A percentile compares a stretch with the other conserved stretches of the same genome.
Evolutionary conservation across 371 early-diverging fungal species (phyloP).

Genomic region (Phascolomyces articulosus): DNA sequence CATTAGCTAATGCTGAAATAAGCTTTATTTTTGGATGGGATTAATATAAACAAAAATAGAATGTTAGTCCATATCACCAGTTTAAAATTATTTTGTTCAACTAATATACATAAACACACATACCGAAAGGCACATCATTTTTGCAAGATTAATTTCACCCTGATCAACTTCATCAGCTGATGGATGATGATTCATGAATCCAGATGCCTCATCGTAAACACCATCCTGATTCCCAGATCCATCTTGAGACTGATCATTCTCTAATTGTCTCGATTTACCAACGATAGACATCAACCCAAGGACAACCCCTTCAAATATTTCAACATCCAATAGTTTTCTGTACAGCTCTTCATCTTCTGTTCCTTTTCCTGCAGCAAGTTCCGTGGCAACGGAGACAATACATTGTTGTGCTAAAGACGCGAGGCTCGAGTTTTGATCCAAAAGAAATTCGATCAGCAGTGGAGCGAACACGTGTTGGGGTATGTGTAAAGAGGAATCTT

Average conservation of each 20-base stretch:
- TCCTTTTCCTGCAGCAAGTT: conserved; percentile 29
- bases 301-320: conserved; percentile 56
- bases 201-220: conserved; percentile 27
- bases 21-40: conserved; percentile 34
- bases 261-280: conserved; percentile 23
- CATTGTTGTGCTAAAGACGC: conserved; percentile 54
- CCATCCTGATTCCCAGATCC: not conserved
- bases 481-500: conserved; percentile 22
- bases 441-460: conserved; percentile 48
- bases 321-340: conserved; percentile 50
- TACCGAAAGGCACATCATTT: conserved; percentile 63
- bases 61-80: too few relatives aligned
- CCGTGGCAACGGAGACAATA: conserved; percentile 51
- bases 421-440: conserved; percentile 55
- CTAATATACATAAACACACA: too few relatives aligned
- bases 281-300: conserved; percentile 47
- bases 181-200: conserved; percentile 19
- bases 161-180: conserved; percentile 38
- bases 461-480: conserved; percentile 40
- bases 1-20: conserved; percentile 48
- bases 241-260: conserved; percentile 13
- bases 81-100: too few relatives aligned
- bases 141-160: conserved; percentile 60
- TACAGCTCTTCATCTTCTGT: conserved; percentile 22
- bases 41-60: too few relatives aligned